A percentile compares a stretch with the other conserved stretches of the same genome.
These are phyloP conservation scores for Isochrysis galbana DNA, from an alignment of 78 protist genomes.

Conservation along the genomic window DNA sequence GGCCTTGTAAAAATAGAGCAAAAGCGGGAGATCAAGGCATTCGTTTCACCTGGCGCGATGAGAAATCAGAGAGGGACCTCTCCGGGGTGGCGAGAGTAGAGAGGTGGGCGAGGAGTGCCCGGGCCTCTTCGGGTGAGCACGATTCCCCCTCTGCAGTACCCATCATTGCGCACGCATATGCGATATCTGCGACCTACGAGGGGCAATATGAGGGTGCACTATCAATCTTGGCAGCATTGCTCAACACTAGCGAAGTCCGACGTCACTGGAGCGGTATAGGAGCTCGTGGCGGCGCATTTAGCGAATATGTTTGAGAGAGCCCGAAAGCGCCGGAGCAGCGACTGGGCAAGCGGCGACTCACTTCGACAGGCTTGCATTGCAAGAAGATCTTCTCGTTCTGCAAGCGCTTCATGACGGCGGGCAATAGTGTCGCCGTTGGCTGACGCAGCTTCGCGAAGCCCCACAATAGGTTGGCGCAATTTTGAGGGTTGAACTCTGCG, in stretches of 20 bases:
- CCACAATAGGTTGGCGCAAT: constrained; percentile 5
- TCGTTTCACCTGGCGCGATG: constrained; percentile 10
- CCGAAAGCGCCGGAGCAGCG: no score
- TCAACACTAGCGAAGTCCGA: no score
- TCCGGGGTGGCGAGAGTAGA: not conserved
- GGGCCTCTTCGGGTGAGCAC: not conserved
- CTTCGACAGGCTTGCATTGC: not conserved
- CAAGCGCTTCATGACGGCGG: not conserved
- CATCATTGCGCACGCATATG: no score
- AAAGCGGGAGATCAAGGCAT: no score
- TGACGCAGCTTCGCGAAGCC: constrained; percentile 5
- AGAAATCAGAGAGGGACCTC: not conserved
- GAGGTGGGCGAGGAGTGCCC: not conserved
- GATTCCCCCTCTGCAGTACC: not conserved
- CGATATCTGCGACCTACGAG: no score
- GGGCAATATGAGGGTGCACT: no score
- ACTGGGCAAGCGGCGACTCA: no score
- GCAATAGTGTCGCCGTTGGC: not conserved
- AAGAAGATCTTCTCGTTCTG: not conserved
- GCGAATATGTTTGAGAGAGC: no score
- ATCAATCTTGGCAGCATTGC: no score
- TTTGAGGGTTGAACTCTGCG: not conserved
- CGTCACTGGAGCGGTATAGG: no score
- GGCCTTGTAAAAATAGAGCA: no score
- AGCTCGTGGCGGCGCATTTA: no score